phyloP scores from a whole-genome alignment of 768 basidiomycete species.

The Coprinellus aureogranulatus region DNA sequence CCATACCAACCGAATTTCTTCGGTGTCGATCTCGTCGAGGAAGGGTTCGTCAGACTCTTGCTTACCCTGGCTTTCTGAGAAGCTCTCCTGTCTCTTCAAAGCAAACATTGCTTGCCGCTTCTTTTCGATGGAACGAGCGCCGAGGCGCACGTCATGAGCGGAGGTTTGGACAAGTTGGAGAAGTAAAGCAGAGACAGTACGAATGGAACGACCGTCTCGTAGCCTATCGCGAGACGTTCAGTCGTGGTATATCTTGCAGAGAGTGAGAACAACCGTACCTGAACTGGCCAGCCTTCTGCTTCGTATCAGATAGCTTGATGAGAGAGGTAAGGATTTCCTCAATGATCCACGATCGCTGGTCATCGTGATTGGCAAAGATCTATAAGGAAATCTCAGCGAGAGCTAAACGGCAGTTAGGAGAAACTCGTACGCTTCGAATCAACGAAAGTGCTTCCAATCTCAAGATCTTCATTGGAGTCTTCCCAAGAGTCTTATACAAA shows the following conservation, averaged over 20 bases:
- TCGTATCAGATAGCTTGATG: conserved; percentile 85
- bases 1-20: conserved; percentile 75
- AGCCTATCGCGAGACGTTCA: conserved; percentile 58
- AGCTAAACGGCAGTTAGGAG: not conserved
- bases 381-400: conserved; percentile 26
- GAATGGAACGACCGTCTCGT: conserved; percentile 86
- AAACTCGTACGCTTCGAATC: conserved; percentile 70
- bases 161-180: conserved; percentile 97
- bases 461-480: conserved; percentile 77
- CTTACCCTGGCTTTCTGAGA: conserved; percentile 42
- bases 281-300: conserved; percentile 88
- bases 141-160: conserved; percentile 79
- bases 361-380: conserved; percentile 90
- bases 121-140: conserved; percentile 61
- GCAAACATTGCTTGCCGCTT: conserved; percentile 60
- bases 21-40: conserved; percentile 66
- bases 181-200: conserved; percentile 89
- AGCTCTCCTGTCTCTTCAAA: conserved; percentile 62
- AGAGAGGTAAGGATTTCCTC: conserved; percentile 91
- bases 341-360: conserved; percentile 95
- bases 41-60: conserved; percentile 41
- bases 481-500: conserved; percentile 67
- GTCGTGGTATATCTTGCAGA: conserved; percentile 1
- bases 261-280: conserved; percentile 30
- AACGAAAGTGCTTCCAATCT: conserved; percentile 79